Conservation (phyloP, 768 basidiomycete species). For the Amanita pallidorosea region DNA sequence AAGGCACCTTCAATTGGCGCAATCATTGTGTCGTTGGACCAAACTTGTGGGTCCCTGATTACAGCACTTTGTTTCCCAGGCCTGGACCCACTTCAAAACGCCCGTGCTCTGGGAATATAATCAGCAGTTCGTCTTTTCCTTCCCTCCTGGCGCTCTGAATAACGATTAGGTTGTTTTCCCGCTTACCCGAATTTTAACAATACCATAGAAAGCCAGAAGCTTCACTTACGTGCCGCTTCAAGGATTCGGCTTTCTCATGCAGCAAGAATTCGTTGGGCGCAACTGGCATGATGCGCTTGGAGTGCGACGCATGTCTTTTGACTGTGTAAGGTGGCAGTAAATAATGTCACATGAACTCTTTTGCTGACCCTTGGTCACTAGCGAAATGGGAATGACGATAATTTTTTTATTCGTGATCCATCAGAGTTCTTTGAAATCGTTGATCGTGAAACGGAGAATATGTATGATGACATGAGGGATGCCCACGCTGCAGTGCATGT, state of each 20-base stretch:
- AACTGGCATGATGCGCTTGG: not conserved
- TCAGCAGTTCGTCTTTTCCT: not conserved
- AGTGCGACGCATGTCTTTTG: not conserved
- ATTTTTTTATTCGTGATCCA: not conserved
- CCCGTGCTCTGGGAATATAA: not conserved
- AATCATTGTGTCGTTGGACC: not conserved
- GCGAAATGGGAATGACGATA: not conserved
- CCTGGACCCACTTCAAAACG: not conserved
- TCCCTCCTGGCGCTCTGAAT: not conserved
- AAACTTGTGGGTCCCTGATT: slow-evolving; percentile 6
- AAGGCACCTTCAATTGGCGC: not conserved
- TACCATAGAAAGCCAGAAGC: not conserved
- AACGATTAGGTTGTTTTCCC: not conserved
- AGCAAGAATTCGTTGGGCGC: not conserved
- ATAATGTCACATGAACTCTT: not conserved
- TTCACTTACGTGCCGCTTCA: not conserved
- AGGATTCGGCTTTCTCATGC: not conserved
- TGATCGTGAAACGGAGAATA: not conserved
- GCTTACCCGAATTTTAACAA: not conserved
- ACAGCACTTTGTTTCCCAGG: slow-evolving; percentile 4
- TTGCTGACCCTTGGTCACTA: not conserved
- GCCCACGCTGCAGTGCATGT: not conserved
- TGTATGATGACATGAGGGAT: not conserved
- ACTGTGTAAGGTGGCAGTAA: not conserved
- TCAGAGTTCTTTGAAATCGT: not conserved